These are phyloP conservation scores for Bryoglossum gracile DNA, from an alignment of 495 filamentous ascomycete species.

Conservation along the genomic window DNA sequence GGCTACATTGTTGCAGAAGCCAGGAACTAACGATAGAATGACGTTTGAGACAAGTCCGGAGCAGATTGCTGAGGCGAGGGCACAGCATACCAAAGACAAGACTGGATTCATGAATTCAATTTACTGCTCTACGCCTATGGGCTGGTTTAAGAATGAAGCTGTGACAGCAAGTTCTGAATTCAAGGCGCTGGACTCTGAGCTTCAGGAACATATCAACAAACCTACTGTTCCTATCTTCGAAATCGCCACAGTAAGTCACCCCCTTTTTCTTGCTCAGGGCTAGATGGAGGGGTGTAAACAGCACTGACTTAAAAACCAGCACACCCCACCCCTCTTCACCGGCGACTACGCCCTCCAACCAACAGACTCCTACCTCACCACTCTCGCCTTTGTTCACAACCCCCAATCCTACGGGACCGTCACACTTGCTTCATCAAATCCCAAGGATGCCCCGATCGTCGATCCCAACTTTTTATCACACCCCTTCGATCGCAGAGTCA, in stretches of 20 bases:
- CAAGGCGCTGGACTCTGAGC: constrained; percentile 32
- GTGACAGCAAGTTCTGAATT: constrained; percentile 36
- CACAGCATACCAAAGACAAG: constrained; percentile 8
- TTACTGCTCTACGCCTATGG: constrained; percentile 36
- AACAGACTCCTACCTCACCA: constrained; percentile 17
- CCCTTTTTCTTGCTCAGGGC: neutral
- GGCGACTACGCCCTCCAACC: constrained; percentile 8
- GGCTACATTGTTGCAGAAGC: constrained; percentile 24
- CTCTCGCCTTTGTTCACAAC: constrained; percentile 16
- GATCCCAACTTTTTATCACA: constrained; percentile 30
- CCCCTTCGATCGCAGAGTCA: constrained; percentile 38
- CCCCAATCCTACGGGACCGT: constrained; percentile 22
- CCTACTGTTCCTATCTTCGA: constrained; percentile 40
- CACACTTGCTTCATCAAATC: constrained; percentile 20
- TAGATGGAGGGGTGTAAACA: no score
- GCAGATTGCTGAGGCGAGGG: neutral
- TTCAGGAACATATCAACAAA: constrained; percentile 33
- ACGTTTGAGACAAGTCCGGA: neutral
- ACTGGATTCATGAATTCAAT: constrained; percentile 12
- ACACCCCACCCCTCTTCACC: constrained; percentile 18
- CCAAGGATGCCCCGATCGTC: constrained; percentile 17
- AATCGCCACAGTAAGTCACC: constrained; percentile 20
- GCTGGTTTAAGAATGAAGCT: constrained; percentile 46
- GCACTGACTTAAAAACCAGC: constrained; percentile 3
- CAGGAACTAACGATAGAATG: constrained; percentile 24